Base-by-base conservation (phyloP, 805 yeast genomes). In the Middelhovenomyces tepae region DNA sequence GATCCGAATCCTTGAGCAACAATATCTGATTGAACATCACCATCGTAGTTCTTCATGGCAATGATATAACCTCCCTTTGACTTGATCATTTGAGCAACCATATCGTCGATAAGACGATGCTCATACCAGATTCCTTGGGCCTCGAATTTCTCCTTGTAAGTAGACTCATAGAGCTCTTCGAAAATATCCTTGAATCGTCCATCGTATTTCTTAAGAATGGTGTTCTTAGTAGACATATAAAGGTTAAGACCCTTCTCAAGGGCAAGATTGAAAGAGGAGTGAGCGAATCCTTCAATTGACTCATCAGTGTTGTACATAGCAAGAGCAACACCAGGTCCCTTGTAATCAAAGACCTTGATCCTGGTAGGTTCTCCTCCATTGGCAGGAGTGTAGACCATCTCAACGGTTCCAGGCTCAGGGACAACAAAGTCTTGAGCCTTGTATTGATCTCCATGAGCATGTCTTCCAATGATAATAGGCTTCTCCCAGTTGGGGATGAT, bases 1-100 rank as follows among this genome's bases (percentile, higher is more conserved):
- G 96, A 87, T 23, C 97, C 97, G 51, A 89, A 89, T 23, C 97
- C 97, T 64, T 89, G 97, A 19, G 97, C 97, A 37, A 89, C 95
- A 53, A 89, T 81, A 60, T 89, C 97, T 10, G 93, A 79, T 64
- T 86, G 87, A 36, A 89, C 97, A 57, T 89, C 97, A 60, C 97
- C 97, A 59, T 89, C 97, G 63, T 89, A 89, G 67, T 89, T 89
- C 69, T 89, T 89, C 80, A 89, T 74, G 30, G 97, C 97, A 62
- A 89, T 83, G 50, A 89, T 80, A 59, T 69, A 89, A 4, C 97
- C 96, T 51, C 97, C 97, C 54, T 73, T 76, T 28, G 95, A 84
- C 67, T 89, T 89, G 58, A 89, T 67, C 96, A 89, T 87, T 67
- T 89, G 96, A 15, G 97, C 97, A 32, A 89, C 97, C 97, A 89